Percentiles rank a stretch among this genome's conserved stretches.
These are phyloP conservation scores for Ilex aquifolium DNA, from an alignment of 257 asterid species.

Conservation along the genomic window DNA sequence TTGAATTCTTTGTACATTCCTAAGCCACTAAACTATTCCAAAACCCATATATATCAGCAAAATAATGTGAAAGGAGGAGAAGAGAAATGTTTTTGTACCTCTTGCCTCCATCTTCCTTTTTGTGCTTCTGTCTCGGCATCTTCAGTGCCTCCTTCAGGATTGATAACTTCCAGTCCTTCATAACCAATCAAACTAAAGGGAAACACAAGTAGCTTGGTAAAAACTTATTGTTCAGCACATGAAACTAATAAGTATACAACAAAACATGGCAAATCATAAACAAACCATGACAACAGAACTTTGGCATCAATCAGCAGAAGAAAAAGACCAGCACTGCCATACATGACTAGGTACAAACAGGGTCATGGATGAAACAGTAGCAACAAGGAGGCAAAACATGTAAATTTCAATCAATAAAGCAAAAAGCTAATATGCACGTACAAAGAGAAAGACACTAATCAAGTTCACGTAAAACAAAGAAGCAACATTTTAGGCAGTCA, in stretches of 20 bases:
- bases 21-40: constrained; percentile 5
- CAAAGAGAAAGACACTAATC: no score
- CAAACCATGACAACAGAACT: no score
- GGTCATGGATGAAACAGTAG: no score
- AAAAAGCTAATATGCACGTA: no score
- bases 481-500: no score
- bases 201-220: constrained; percentile 7
- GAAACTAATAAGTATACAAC: constrained; percentile 7
- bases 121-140: constrained; percentile 97
- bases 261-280: neutral
- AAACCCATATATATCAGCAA: constrained; percentile 3
- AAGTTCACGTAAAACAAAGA: no score
- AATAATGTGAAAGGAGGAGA: neutral
- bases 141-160: constrained; percentile 97
- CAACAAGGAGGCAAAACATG: no score
- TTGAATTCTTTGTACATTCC: no score
- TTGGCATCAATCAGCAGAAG: no score
- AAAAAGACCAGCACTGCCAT: no score
- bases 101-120: constrained; percentile 85
- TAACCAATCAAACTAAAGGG: constrained; percentile 63
- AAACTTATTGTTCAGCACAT: neutral
- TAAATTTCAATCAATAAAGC: no score
- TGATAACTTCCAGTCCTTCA: constrained; percentile 95
- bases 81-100: constrained; percentile 32
- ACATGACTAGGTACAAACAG: no score